These are phyloP conservation scores for Auriculariales sp. DNA, from an alignment of 768 basidiomycete species.

Conservation along the genomic window DNA sequence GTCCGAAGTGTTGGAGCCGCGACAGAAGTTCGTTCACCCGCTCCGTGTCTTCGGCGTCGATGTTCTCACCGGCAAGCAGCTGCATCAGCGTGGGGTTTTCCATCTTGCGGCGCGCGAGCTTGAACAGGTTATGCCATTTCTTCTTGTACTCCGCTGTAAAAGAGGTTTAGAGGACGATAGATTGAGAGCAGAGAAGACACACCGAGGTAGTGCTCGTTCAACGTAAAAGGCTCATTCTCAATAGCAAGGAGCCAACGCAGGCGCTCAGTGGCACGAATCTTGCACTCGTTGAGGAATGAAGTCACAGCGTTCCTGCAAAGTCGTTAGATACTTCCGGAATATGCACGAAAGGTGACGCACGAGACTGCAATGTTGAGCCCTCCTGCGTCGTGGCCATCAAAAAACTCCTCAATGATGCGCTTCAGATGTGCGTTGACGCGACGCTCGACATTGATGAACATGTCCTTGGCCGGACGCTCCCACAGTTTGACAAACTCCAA, in stretches of 20 bases:
- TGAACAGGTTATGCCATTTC: slow-evolving; percentile 37
- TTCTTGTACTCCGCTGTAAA: slow-evolving; percentile 27
- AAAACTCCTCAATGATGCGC: slow-evolving; percentile 31
- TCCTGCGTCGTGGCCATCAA: slow-evolving; percentile 37
- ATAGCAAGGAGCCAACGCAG: slow-evolving; percentile 35
- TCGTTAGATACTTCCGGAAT: not conserved
- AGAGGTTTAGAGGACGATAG: too few species aligned
- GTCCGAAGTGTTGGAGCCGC: slow-evolving; percentile 23
- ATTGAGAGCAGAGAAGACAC: too few species aligned
- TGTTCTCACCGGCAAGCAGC: slow-evolving; percentile 5
- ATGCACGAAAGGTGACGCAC: slow-evolving; percentile 17
- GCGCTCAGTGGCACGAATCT: slow-evolving; percentile 22
- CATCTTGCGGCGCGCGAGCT: slow-evolving; percentile 12
- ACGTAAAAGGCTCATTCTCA: slow-evolving; percentile 34
- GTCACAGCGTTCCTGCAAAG: slow-evolving; percentile 29
- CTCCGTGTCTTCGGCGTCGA: slow-evolving; percentile 8
- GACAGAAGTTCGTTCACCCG: slow-evolving; percentile 22
- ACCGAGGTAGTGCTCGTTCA: slow-evolving; percentile 39
- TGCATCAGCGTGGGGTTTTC: slow-evolving; percentile 16
- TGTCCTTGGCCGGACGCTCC: slow-evolving; percentile 28
- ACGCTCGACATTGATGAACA: slow-evolving; percentile 27
- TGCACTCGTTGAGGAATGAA: slow-evolving; percentile 34
- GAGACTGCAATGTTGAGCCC: slow-evolving; percentile 32
- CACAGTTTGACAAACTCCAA: slow-evolving; percentile 29
- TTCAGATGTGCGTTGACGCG: slow-evolving; percentile 26